Conservation (phyloP, 2,329 filamentous ascomycete genomes). For the Aureobasidium pullulans region DNA sequence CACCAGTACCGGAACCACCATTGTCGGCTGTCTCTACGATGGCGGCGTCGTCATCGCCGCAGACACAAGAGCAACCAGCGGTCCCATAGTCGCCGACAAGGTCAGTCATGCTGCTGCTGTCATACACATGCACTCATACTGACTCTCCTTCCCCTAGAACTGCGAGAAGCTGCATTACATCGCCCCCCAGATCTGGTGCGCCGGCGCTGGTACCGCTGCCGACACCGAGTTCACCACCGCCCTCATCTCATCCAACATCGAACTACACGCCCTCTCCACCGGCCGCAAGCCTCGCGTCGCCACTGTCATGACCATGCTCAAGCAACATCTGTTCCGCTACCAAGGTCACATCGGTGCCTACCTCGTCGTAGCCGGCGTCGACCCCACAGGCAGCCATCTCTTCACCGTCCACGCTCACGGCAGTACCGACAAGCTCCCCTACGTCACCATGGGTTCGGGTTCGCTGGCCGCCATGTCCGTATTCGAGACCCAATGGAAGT, state of each 20-base stretch:
- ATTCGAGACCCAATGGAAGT: constrained; percentile 94
- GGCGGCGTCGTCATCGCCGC: constrained; percentile 97
- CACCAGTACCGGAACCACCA: constrained; percentile 96
- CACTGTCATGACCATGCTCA: constrained; percentile 98
- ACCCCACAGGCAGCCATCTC: constrained; percentile 88
- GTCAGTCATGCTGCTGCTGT: constrained; percentile 31
- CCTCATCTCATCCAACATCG: constrained; percentile 96
- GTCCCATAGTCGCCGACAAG: constrained; percentile 98
- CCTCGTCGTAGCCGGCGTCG: constrained; percentile 91
- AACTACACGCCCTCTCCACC: constrained; percentile 92
- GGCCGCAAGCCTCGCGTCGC: constrained; percentile 95
- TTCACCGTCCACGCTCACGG: constrained; percentile 99
- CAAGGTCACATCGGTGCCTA: constrained; percentile 98
- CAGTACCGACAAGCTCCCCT: constrained; percentile 95
- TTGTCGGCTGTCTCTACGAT: constrained; percentile 94
- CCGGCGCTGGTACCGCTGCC: constrained; percentile 91
- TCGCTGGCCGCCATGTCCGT: constrained; percentile 96
- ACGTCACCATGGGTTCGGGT: constrained; percentile 97
- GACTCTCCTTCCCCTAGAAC: constrained; percentile 48
- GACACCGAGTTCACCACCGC: constrained; percentile 99
- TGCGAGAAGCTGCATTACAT: constrained; percentile 99
- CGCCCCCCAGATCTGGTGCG: constrained; percentile 97
- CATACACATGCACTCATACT: background rate
- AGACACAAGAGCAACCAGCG: constrained; percentile 94
- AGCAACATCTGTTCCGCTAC: constrained; percentile 98